Base-by-base conservation (phyloP, 2,329 filamentous ascomycete genomes). In the Domatiomyces catenatus region DNA sequence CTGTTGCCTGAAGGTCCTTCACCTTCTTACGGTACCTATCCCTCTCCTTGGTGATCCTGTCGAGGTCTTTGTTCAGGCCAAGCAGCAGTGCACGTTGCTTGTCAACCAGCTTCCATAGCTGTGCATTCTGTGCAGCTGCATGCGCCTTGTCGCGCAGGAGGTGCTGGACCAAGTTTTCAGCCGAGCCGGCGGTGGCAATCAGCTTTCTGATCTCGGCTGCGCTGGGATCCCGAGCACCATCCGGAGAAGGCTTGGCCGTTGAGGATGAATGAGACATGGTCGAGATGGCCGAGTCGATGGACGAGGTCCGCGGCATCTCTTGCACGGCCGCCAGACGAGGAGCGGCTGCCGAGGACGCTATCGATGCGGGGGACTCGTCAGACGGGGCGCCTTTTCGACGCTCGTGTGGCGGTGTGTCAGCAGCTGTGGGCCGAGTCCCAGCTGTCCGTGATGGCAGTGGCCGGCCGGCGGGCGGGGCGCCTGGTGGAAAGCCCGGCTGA, bases 71-170 rank as follows among this genome's bases (percentile, higher is more conserved):
- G 63, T 96, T 95, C 55, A 98, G 74, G 6, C 89, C 90, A 18
- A 94, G 68, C 50, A 98, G 88, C 81, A 98, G 89, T 15, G 87
- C 81, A 55, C 90, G 77, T 67, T 98, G 92, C 70, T 98, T 96
- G 66, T 96, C 90, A 47, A 98, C 88, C 46, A 98, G 71, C 48
- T 88, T 83, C 92, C 92, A 98, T 61, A 98, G 70, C 65, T 98
- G 90, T 17, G 82, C 75, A 64, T 96, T 96, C 63, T 96, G 92
- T 58, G 86, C 83, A 4, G 86, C 79, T 50, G 88, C 84, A 47
- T 86, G 84, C 56, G 90, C 81, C 66, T 95, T 96, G 64, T 98
- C 92, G 64, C 86, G 93, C 56, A 95, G 70, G 47, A 98, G 71
- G 61, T 92, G 86, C 59, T 87, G 79, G 53, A 98, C 86, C 4